Base-by-base conservation (phyloP, 805 yeast species). In the Martiniozyma abietophila region DNA sequence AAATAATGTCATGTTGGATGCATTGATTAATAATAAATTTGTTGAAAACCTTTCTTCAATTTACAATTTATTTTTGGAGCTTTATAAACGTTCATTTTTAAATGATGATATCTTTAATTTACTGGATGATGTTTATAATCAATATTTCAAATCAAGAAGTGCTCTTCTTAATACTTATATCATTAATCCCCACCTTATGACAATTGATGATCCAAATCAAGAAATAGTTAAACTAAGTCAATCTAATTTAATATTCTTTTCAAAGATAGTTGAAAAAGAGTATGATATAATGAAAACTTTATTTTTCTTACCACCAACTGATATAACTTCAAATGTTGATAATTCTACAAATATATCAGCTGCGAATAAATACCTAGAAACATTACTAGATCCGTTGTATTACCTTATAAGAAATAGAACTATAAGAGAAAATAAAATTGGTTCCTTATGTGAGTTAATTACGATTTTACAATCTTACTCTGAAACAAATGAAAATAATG, bases 301-400 rank as follows among this genome's bases (percentile, higher is more conserved):
- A 23, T 80, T 83, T 50, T 57, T 31, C 20, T 27, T 47, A 18
- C 32, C 49, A 42, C 64, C 25, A 40, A 44, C 12, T n/a, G 39
- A 29, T 28, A 16, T 29, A n/a, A 39, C 12, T 24, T 45, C 41
- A n/a, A 35, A 28, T 3, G 27, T 35, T 25, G 56, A 53, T 27
- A 56, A 57, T 35, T 27, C 48, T 5, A 41, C 46, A 5, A 58
- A 68, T 49, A 38, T 53, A 32, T 34, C 42, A 38, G 51, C 32
- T 48, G 49, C 82, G 30, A 68, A 70, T 36, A 56, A 59, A 6
- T 84, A 83, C 76, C 69, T 81, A 40, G 71, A 68, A 29, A 12
- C 14, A 10, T 46, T 85, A 4, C 63, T 83, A 21, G 95, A 85
- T 24, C 92, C 95, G 0, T 58, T 88, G 18, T 81, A 86, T 47